Evolutionary conservation across 345 rosid genomes (phyloP).

Genomic region (Lenwebbia sp.): DNA sequence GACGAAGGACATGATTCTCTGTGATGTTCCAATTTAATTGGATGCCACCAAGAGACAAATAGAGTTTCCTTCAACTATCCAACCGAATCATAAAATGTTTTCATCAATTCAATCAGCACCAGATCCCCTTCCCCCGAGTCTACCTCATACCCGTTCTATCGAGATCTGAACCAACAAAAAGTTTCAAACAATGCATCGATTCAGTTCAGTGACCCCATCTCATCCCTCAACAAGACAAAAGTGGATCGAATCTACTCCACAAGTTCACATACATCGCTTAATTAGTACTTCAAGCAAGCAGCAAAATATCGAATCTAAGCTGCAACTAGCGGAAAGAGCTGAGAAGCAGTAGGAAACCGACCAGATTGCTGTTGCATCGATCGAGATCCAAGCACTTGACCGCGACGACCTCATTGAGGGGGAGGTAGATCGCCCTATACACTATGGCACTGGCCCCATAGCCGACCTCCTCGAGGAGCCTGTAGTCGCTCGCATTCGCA

Average conservation of each 20-base stretch:
- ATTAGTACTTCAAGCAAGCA: not conserved
- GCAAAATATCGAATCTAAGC: not conserved
- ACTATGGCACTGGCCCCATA: conserved; percentile 96
- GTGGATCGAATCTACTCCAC: not conserved
- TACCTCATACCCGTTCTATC: not conserved
- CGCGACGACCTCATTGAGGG: conserved; percentile 71
- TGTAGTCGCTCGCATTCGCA: conserved; percentile 54
- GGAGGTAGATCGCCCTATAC: conserved; percentile 84
- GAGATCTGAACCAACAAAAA: not conserved
- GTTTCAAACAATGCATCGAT: not conserved
- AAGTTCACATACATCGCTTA: not conserved
- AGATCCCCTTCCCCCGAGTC: not conserved
- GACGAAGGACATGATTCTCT: not conserved
- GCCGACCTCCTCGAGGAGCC: conserved; percentile 79
- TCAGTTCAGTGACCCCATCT: not conserved
- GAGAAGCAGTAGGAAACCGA: conserved; percentile 12
- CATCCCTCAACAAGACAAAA: not conserved
- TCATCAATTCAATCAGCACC: not conserved
- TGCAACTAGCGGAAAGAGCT: not conserved
- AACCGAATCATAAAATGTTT: not conserved
- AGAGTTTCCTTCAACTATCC: not conserved
- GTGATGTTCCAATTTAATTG: not conserved
- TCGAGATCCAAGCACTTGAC: conserved; percentile 98
- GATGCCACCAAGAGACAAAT: not conserved
- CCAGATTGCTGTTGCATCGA: conserved; percentile 98